Conservation (phyloP, 257 asterid genomes). For the Lithospermum erythrorhizon region DNA sequence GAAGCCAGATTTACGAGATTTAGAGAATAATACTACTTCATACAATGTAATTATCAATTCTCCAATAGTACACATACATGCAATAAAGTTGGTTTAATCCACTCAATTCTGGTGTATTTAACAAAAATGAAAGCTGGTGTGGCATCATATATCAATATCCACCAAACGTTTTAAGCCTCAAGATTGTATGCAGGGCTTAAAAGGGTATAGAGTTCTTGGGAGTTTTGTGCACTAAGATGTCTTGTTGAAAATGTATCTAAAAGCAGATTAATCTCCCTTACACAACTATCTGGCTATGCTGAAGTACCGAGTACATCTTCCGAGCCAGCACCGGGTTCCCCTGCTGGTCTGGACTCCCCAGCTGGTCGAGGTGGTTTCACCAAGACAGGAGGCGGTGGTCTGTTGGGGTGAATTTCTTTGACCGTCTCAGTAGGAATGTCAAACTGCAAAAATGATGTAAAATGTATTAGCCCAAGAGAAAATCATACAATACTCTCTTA, state of each 20-base stretch:
- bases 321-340: constrained; percentile 2
- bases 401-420: constrained; percentile 35
- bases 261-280: neutral
- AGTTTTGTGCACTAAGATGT: neutral
- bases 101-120: too few species aligned
- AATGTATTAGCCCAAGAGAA: neutral
- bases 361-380: constrained; percentile 33
- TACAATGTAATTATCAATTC: too few species aligned
- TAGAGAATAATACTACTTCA: too few species aligned
- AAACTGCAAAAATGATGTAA: constrained; percentile 39
- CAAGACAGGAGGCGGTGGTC: constrained; percentile 33
- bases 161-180: too few species aligned
- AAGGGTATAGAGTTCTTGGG: too few species aligned
- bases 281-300: constrained; percentile 19
- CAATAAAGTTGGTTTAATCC: too few species aligned
- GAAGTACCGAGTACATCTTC: constrained; percentile 46
- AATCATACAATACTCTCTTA: neutral
- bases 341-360: constrained; percentile 19
- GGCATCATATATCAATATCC: too few species aligned
- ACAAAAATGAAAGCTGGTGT: too few species aligned
- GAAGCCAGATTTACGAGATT: too few species aligned
- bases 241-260: neutral
- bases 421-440: constrained; percentile 43
- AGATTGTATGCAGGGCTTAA: too few species aligned
- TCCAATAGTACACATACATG: too few species aligned